phyloP scores from a whole-genome alignment of 192 early-diverging fungal species.

The Mortierella claussenii region DNA sequence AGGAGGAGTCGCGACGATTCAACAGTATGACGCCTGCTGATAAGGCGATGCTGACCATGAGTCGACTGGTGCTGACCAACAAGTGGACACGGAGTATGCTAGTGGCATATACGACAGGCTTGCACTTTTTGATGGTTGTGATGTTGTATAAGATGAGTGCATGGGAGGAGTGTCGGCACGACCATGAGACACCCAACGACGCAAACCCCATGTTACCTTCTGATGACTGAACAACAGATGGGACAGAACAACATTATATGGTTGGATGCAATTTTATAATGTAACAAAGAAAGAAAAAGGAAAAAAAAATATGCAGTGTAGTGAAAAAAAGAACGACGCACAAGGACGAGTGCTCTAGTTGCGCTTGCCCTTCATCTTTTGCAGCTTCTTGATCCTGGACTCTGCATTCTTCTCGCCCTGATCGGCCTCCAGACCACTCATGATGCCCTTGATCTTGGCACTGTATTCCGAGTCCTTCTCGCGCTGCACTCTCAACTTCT shows the following conservation, averaged over 20 bases:
- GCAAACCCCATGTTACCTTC: slow-evolving; percentile 47
- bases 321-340: slow-evolving; percentile 9
- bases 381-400: slow-evolving; percentile 67
- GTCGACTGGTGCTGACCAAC: slow-evolving; percentile 71
- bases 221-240: slow-evolving; percentile 13
- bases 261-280: slow-evolving; percentile 6
- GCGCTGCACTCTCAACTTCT: slow-evolving; percentile 72
- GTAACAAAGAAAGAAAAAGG: background rate
- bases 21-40: slow-evolving; percentile 82
- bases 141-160: slow-evolving; percentile 73
- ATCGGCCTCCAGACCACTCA: slow-evolving; percentile 86
- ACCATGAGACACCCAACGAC: slow-evolving; percentile 62
- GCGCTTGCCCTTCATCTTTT: slow-evolving; percentile 54
- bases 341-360: slow-evolving; percentile 21
- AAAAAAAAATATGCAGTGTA: background rate
- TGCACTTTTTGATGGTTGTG: slow-evolving; percentile 85
- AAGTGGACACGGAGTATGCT: slow-evolving; percentile 74
- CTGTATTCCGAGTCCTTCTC: slow-evolving; percentile 88
- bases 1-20: slow-evolving; percentile 76
- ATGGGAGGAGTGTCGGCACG: slow-evolving; percentile 74
- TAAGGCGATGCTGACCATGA: slow-evolving; percentile 72
- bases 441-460: slow-evolving; percentile 90
- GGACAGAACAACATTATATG: background rate
- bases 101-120: slow-evolving; percentile 70
- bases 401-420: slow-evolving; percentile 82